Evolutionary conservation across 345 rosid species (phyloP).

Genomic region (Microthlaspi erraticum): DNA sequence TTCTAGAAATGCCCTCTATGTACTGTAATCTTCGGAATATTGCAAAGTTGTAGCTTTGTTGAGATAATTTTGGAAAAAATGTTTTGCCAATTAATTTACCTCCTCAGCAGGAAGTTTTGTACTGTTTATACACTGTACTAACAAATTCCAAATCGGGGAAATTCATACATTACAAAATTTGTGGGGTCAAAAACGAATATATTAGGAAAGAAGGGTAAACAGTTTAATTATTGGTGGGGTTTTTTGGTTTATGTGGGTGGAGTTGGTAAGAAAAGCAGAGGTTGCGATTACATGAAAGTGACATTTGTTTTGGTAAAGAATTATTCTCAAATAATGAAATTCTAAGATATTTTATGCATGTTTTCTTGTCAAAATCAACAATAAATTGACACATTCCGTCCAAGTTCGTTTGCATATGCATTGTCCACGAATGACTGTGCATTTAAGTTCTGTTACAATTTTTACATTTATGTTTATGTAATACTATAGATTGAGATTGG

Average conservation of each 20-base stretch:
- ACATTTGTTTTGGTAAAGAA: background rate
- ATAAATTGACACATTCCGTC: no score
- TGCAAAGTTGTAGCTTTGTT: background rate
- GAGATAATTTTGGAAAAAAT: background rate
- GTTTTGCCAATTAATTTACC: background rate
- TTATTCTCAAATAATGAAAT: slow-evolving; percentile 3
- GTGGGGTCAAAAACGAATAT: slow-evolving; percentile 10
- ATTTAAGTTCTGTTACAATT: no score
- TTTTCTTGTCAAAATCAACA: background rate
- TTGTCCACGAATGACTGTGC: no score
- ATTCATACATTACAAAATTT: background rate
- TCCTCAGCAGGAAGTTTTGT: background rate
- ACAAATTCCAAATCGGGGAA: background rate
- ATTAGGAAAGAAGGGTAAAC: background rate
- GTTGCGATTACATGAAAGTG: slow-evolving; percentile 33
- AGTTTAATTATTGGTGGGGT: slow-evolving; percentile 21
- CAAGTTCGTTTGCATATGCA: no score
- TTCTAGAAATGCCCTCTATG: slow-evolving; percentile 10
- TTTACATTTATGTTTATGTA: no score
- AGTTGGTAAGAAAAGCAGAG: slow-evolving; percentile 33
- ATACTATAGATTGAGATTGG: no score
- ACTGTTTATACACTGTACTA: background rate
- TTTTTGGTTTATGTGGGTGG: slow-evolving; percentile 36
- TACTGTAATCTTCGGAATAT: slow-evolving; percentile 9
- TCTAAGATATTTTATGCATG: slow-evolving; percentile 19